Base-by-base conservation (phyloP, 805 yeast genomes). In the Wickerhamiella slavikovae region DNA sequence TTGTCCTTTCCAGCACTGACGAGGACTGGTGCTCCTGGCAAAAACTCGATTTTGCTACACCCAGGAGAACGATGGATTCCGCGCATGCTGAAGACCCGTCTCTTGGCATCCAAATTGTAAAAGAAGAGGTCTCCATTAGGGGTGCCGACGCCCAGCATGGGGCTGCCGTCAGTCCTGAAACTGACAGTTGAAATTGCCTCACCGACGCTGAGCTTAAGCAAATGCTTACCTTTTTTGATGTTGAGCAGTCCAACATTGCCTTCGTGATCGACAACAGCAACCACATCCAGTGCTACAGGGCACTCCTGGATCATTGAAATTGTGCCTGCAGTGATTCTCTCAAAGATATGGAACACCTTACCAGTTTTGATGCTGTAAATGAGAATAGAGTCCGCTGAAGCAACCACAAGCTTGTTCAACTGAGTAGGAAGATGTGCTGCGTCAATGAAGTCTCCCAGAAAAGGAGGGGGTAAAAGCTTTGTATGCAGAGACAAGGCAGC, bases 1-100 rank as follows among this genome's bases (percentile, higher is more conserved):
- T 89, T 89, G 48, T 91, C 96, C 21, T 77, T 85, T 40, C 96
- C 96, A 25, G 74, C 69, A 2, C 94, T 75, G 10, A 89, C 73
- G 12, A 82, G 56, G 14, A 91, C 71, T 0, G 98, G 83, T 54
- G 85, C 96, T 3, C 95, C 95, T 40, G 78, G 74, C 33, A 89
- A 57, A 49, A 80, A 89, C 27, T 64, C 58, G 4, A 68, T 77
- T 29, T 65, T 67, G 4, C 80, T 57, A 10, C 82, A 70, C 40
- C 94, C 93, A 15, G 93, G 93, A 33, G 61, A 62, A 31, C 61
- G 62, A 47, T 85, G 95, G 8, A 80, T 73, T 31, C 62, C 61
- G 40, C 77, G 62, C 36, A 82, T 54, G 4, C 73, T 58, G 43
- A 83, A 95, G 16, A 83, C 70, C 37, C 93, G 64, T 3, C 82